Conservation (phyloP, 345 rosid species). For the Murraya paniculata region DNA sequence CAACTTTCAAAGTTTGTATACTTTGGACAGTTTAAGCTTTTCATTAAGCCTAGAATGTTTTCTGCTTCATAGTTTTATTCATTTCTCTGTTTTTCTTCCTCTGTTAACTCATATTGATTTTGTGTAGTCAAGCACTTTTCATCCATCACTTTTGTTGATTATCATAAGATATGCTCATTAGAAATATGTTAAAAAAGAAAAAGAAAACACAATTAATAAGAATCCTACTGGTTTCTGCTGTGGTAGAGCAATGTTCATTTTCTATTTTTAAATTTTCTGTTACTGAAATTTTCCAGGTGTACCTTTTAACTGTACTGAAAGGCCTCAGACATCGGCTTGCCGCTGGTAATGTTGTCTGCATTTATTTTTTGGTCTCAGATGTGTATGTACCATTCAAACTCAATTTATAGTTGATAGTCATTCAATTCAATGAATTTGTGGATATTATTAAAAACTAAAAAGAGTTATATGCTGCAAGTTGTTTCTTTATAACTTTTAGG, state of each 20-base stretch:
- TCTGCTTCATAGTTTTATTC: not conserved
- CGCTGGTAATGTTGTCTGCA: constrained; percentile 55
- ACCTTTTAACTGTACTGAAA: constrained; percentile 72
- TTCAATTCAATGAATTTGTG: not conserved
- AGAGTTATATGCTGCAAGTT: not conserved
- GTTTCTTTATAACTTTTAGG: not conserved
- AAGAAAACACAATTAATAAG: not conserved
- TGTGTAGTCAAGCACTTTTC: not conserved
- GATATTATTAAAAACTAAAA: not conserved
- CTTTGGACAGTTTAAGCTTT: not conserved
- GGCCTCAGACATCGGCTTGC: constrained; percentile 94
- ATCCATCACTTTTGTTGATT: not conserved
- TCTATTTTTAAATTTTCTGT: not conserved
- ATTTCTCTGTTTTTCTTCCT: not conserved
- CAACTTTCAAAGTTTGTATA: not conserved
- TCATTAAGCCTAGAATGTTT: not conserved
- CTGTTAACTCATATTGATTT: not conserved
- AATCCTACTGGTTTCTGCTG: not conserved
- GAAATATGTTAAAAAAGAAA: not conserved
- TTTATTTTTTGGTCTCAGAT: not conserved
- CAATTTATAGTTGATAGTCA: not conserved
- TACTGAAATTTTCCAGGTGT: constrained; percentile 58
- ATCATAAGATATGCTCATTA: not conserved
- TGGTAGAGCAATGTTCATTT: not conserved
- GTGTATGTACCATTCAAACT: not conserved